Evolutionary conservation across 148 eudicot species (phyloP).

Genomic region (Limonium bicolor): DNA sequence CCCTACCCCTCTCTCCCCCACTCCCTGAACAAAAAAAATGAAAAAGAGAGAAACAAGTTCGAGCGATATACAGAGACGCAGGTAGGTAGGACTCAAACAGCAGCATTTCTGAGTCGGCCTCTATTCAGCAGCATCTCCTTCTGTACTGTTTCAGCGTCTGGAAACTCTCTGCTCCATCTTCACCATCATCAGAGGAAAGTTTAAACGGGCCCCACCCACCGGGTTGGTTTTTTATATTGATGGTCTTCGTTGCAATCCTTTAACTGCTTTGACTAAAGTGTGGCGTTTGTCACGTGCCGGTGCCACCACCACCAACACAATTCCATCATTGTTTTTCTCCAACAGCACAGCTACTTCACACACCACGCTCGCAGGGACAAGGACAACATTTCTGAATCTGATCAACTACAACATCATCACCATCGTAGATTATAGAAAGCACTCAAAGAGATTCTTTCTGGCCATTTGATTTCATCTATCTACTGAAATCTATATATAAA

Average conservation of each 20-base stretch:
- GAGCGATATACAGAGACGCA: background rate
- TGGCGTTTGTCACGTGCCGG: background rate
- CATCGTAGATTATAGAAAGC: background rate
- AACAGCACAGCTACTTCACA: background rate
- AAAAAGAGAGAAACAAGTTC: background rate
- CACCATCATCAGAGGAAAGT: background rate
- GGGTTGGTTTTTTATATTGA: background rate
- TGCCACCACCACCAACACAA: too few relatives aligned
- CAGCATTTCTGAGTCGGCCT: background rate
- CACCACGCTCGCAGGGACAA: background rate
- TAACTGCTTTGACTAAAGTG: conserved; percentile 2
- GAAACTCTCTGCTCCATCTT: too few relatives aligned
- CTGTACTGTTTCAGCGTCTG: background rate
- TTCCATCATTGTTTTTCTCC: too few relatives aligned
- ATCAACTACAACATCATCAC: background rate
- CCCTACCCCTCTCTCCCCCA: too few relatives aligned
- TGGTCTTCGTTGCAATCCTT: background rate
- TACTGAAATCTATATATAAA: too few relatives aligned
- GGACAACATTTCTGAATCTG: background rate
- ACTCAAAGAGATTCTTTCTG: background rate
- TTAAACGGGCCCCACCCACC: background rate
- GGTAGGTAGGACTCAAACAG: background rate
- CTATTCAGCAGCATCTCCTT: background rate
- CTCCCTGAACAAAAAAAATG: background rate
- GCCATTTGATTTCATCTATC: too few relatives aligned